These are phyloP conservation scores for Monosporascus sp. DNA, from an alignment of 2,329 filamentous ascomycete genomes.

Conservation along the genomic window DNA sequence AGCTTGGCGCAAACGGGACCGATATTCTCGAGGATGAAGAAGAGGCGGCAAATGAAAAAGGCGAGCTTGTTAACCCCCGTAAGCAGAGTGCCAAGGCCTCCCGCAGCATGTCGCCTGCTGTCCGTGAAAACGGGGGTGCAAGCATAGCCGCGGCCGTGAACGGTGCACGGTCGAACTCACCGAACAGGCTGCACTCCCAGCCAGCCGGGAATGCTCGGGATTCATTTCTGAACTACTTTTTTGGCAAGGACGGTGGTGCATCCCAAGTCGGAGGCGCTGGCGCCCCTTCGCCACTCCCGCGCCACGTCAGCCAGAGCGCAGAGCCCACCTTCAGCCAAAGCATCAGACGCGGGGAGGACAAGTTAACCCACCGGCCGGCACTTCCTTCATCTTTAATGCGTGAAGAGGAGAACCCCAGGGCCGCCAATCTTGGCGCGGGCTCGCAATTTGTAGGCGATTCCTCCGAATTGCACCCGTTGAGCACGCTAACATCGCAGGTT, in stretches of 20 bases:
- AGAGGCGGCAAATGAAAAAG: slow-evolving; percentile 48
- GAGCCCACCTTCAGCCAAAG: slow-evolving; percentile 83
- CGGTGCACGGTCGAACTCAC: slow-evolving; percentile 55
- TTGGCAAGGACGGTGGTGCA: slow-evolving; percentile 80
- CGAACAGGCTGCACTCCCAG: slow-evolving; percentile 56
- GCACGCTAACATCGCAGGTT: slow-evolving; percentile 32
- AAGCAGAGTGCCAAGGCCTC: slow-evolving; percentile 55
- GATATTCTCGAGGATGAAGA: slow-evolving; percentile 65
- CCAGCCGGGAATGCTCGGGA: slow-evolving; percentile 64
- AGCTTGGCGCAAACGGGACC: slow-evolving; percentile 72
- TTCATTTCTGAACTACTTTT: slow-evolving; percentile 97
- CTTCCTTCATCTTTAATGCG: slow-evolving; percentile 15
- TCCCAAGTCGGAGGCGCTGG: slow-evolving; percentile 37
- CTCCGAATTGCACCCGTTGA: slow-evolving; percentile 3
- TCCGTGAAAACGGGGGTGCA: slow-evolving; percentile 60
- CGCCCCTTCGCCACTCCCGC: slow-evolving; percentile 35
- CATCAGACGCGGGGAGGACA: slow-evolving; percentile 65
- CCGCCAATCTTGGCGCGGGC: slow-evolving; percentile 36
- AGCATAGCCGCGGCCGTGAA: slow-evolving; percentile 63
- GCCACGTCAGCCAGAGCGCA: slow-evolving; percentile 72
- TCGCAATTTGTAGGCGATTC: slow-evolving; percentile 52
- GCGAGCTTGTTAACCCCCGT: slow-evolving; percentile 53
- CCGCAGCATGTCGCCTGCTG: slow-evolving; percentile 77
- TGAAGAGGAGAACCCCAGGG: slow-evolving; percentile 32
- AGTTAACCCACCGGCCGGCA: slow-evolving; percentile 47